Conservation (phyloP, 805 yeast species). For the Myxozyma nipponensis region DNA sequence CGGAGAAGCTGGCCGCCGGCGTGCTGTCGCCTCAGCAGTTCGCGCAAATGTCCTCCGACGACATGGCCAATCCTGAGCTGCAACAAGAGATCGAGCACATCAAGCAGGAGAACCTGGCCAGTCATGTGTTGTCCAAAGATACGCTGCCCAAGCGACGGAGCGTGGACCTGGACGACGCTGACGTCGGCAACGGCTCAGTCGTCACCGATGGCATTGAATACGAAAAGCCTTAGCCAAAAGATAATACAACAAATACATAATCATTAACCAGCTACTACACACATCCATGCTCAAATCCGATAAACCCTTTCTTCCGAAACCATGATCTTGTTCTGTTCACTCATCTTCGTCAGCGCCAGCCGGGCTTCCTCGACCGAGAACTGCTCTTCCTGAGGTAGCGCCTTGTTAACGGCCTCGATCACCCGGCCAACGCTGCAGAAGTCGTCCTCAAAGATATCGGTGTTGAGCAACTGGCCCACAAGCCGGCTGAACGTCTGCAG, state of each 20-base stretch:
- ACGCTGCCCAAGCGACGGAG: neutral
- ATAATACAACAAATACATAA: neutral
- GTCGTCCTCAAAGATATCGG: conserved; percentile 42
- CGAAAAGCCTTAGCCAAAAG: conserved; percentile 1
- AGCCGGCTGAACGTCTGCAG: conserved; percentile 45
- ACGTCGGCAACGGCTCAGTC: neutral
- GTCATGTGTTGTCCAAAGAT: conserved; percentile 2
- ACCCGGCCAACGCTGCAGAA: conserved; percentile 42
- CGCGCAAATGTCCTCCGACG: conserved; percentile 14
- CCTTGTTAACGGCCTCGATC: conserved; percentile 44
- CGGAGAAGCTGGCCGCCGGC: conserved; percentile 5
- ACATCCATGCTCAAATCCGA: conserved; percentile 26
- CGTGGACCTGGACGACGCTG: neutral
- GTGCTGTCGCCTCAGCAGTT: conserved; percentile 7
- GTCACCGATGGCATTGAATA: conserved; percentile 5
- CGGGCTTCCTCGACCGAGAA: conserved; percentile 39
- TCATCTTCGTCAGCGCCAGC: conserved; percentile 40
- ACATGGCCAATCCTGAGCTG: conserved; percentile 9
- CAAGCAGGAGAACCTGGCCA: conserved; percentile 6
- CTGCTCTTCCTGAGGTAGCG: conserved; percentile 41
- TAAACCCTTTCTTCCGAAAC: conserved; percentile 37
- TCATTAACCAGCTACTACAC: neutral
- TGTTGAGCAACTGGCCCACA: conserved; percentile 47
- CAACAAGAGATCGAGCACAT: neutral
- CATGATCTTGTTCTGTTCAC: conserved; percentile 39